Conservation (phyloP, 2,329 filamentous ascomycete genomes). For the Sporothrix brunneoviolacea region DNA sequence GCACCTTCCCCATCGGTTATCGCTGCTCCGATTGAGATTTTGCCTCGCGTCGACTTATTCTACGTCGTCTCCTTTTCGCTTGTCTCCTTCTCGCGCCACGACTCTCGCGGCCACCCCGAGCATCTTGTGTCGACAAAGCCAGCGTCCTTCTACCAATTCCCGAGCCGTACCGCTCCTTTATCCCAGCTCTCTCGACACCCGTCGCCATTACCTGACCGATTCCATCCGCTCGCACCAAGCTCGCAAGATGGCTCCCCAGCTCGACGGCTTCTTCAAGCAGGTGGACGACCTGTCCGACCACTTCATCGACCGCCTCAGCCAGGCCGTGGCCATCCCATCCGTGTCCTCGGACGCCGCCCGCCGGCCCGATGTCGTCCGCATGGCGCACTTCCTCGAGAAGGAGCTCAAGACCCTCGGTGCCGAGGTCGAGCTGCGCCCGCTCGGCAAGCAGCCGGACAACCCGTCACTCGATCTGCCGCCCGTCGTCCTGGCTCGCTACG, state of each 20-base stretch:
- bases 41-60: conserved; percentile 1
- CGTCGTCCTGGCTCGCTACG: conserved; percentile 86
- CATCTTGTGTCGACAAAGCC: too few species aligned
- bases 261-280: conserved; percentile 89
- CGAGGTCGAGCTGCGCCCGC: conserved; percentile 73
- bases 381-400: conserved; percentile 83
- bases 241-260: conserved; percentile 78
- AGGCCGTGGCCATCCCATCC: conserved; percentile 94
- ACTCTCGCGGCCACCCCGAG: too few species aligned
- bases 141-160: too few species aligned
- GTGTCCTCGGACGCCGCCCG: conserved; percentile 86
- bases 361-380: conserved; percentile 87
- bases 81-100: background rate
- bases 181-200: background rate
- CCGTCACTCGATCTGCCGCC: conserved; percentile 88
- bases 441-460: conserved; percentile 88
- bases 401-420: conserved; percentile 82
- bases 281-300: conserved; percentile 71
- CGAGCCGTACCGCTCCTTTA: background rate
- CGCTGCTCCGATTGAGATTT: background rate
- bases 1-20: conserved; percentile 13
- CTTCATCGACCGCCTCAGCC: conserved; percentile 84
- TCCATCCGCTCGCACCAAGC: conserved; percentile 52
- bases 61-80: background rate
- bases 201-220: conserved; percentile 42